Conservation (phyloP, 345 rosid genomes). For the Xanthoceras sorbifolium region DNA sequence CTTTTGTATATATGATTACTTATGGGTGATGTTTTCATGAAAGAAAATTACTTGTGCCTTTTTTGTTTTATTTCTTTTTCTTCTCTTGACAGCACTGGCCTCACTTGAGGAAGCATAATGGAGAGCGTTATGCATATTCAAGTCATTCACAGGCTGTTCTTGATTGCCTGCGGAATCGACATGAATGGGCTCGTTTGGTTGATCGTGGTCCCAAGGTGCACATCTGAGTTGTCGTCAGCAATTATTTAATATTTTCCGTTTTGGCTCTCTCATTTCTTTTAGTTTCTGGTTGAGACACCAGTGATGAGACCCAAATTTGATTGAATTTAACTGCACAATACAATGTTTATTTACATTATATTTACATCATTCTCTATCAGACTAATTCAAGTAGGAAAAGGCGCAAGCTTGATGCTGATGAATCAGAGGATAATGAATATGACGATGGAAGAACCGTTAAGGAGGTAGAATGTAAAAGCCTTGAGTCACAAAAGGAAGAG, state of each 20-base stretch:
- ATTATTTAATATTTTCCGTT: neutral
- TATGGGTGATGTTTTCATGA: conserved; percentile 1
- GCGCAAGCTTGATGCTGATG: conserved; percentile 80
- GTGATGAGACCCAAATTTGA: neutral
- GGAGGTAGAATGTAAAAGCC: conserved; percentile 50
- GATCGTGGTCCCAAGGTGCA: conserved; percentile 99
- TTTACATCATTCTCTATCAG: conserved; percentile 38
- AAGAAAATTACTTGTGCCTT: neutral
- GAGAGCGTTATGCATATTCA: conserved; percentile 97
- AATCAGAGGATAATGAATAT: conserved; percentile 68
- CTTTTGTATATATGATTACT: conserved; percentile 15
- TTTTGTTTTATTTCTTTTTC: conserved; percentile 11
- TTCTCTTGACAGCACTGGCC: conserved; percentile 87
- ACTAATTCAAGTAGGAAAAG: conserved; percentile 83
- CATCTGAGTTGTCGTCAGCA: neutral
- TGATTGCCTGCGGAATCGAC: conserved; percentile 94
- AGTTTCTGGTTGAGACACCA: neutral
- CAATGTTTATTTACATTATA: neutral
- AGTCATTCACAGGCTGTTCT: conserved; percentile 99
- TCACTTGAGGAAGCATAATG: conserved; percentile 95
- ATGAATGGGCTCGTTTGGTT: conserved; percentile 95
- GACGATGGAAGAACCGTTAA: conserved; percentile 42
- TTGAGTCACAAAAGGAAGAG: conserved; percentile 74
- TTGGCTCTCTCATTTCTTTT: neutral
- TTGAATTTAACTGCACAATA: neutral